phyloP scores from a whole-genome alignment of 169 alveolate genomes.

The Eimeria necatrix region DNA sequence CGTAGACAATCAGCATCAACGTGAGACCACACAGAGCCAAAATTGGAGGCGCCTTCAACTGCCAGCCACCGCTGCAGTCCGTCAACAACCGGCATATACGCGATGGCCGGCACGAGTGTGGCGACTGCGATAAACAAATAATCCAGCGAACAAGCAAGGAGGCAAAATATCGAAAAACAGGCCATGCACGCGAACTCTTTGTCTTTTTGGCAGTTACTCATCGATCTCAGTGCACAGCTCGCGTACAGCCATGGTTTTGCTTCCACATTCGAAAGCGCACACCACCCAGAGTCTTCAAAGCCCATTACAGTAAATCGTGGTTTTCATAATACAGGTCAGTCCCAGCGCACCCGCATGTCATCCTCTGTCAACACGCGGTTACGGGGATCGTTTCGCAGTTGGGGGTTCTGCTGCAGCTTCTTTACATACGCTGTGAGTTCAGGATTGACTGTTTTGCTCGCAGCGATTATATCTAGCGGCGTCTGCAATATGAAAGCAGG shows the following conservation, averaged over 20 bases:
- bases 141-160: not conserved
- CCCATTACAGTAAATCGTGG: not conserved
- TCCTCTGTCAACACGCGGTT: constrained; percentile 12
- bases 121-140: not conserved
- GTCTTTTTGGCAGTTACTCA: no score
- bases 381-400: not conserved
- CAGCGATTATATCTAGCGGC: not conserved
- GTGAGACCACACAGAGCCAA: constrained; percentile 10
- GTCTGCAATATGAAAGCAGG: not conserved
- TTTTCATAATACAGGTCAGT: not conserved
- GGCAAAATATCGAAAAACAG: not conserved
- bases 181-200: no score
- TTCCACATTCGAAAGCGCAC: not conserved
- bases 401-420: not conserved
- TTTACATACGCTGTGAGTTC: not conserved
- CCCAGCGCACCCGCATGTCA: constrained; percentile 14
- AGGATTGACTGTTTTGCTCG: not conserved
- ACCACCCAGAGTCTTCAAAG: not conserved
- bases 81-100: not conserved
- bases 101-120: constrained; percentile 1
- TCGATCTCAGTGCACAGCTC: no score
- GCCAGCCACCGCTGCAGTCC: constrained; percentile 15
- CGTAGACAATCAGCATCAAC: constrained; percentile 8
- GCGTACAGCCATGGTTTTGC: not conserved
- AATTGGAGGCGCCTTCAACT: not conserved